Percentiles rank a stretch among this genome's conserved stretches.
phyloP scores from a whole-genome alignment of 2,329 filamentous ascomycete genomes.

The Diplocarpon rosae region DNA sequence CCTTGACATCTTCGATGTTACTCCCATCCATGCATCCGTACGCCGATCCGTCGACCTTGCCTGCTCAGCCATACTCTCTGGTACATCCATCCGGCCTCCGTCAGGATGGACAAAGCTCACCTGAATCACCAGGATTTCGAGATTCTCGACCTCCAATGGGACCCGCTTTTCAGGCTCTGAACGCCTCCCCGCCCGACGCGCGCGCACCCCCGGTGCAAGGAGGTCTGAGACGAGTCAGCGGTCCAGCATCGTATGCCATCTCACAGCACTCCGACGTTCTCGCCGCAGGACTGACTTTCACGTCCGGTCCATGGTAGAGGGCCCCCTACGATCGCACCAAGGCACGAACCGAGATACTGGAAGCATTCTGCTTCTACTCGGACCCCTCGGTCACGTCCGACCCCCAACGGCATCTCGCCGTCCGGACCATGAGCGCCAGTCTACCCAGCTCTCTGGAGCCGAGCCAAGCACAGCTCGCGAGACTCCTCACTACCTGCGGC shows the following conservation, averaged over 20 bases:
- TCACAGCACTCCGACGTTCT: background rate
- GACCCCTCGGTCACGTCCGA: constrained; percentile 27
- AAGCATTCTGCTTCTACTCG: constrained; percentile 28
- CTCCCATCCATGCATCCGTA: constrained; percentile 24
- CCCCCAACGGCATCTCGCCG: constrained; percentile 27
- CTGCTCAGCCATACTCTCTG: constrained; percentile 28
- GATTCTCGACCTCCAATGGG: constrained; percentile 26
- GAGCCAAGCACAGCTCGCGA: constrained; percentile 30
- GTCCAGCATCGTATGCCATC: constrained; percentile 13
- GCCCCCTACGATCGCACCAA: constrained; percentile 28
- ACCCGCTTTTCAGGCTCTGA: constrained; percentile 27
- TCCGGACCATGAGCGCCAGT: constrained; percentile 25
- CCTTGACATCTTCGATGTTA: constrained; percentile 26
- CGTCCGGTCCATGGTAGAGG: constrained; percentile 24
- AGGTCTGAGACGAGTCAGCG: constrained; percentile 10
- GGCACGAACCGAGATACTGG: constrained; percentile 27
- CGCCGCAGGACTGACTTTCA: constrained; percentile 10
- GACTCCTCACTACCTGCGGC: constrained; percentile 31
- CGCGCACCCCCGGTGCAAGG: constrained; percentile 10
- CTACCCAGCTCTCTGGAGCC: constrained; percentile 29
- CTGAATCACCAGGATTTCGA: constrained; percentile 28
- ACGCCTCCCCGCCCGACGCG: constrained; percentile 19
- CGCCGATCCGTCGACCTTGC: constrained; percentile 22
- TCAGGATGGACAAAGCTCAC: constrained; percentile 30
- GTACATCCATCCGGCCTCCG: constrained; percentile 27